Conservation (phyloP, 2,329 filamentous ascomycete genomes). For the Cylindrodendrum hubeiense region DNA sequence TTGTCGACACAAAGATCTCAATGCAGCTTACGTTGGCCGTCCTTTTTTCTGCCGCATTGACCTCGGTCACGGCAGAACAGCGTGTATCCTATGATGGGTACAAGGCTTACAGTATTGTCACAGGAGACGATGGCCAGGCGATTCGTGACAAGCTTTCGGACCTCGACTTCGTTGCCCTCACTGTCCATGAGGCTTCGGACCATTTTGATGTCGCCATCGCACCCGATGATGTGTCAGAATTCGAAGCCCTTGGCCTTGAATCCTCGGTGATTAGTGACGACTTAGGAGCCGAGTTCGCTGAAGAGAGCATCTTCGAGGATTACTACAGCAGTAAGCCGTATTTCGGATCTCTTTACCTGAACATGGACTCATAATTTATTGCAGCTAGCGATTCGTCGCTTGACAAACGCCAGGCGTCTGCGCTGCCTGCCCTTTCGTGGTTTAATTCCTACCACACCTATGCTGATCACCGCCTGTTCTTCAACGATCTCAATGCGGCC, state of each 20-base stretch:
- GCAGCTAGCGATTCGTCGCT: not conserved
- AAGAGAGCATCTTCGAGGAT: constrained; percentile 32
- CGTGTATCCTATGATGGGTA: constrained; percentile 40
- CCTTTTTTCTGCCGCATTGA: not conserved
- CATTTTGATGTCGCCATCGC: constrained; percentile 44
- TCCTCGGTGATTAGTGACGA: constrained; percentile 36
- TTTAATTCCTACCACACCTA: constrained; percentile 67
- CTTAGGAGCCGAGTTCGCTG: constrained; percentile 38
- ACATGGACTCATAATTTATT: not conserved
- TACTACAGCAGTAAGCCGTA: constrained; percentile 27
- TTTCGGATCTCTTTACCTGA: not conserved
- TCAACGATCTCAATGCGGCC: constrained; percentile 56
- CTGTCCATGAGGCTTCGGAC: constrained; percentile 31
- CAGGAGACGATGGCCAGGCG: constrained; percentile 27
- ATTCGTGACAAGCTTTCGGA: constrained; percentile 37
- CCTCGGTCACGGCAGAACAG: constrained; percentile 10
- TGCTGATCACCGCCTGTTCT: constrained; percentile 61
- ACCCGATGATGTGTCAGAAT: constrained; percentile 33
- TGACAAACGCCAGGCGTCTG: constrained; percentile 1
- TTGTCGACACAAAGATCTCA: not conserved
- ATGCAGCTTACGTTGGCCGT: constrained; percentile 5
- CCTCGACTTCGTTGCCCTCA: constrained; percentile 36
- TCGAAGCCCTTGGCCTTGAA: constrained; percentile 39
- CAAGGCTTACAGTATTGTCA: constrained; percentile 39
- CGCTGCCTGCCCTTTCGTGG: constrained; percentile 49